Base-by-base conservation (phyloP, 768 basidiomycete species). In the Bullera alba region DNA sequence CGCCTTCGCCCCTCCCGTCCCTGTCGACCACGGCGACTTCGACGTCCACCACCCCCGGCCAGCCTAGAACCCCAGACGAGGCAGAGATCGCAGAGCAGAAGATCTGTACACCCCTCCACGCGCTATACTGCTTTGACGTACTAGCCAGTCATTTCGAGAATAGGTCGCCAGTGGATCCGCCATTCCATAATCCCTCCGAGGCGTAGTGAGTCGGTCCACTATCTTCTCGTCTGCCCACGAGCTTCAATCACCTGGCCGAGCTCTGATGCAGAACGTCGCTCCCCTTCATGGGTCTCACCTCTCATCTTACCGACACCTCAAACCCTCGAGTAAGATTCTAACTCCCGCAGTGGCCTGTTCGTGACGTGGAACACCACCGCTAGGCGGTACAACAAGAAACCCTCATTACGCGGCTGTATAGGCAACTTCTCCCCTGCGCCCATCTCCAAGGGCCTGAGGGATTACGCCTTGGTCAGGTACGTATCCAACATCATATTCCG, bases 351-450 rank as follows among this genome's bases (percentile, higher is more conserved):
- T 73, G 90, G 92, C 12, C 77, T 99, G 48, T 99, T 99, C 73
- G 89, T 97, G 27, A 97, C 93, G 5, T 99, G 92, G 92, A 91
- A 89, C 73, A 84, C 81, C 38, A 79, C 79, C 52, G 77, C 80
- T 27, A 77, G 77, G 50, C 63, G 54, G 29, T 75, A 80, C 2
- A 55, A 57, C 30, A 38, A 44, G n/a, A 60, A 64, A 42, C 53
- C 55, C 7, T 34, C 80, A 51, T 76, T 99, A 54, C 77, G 93
- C 46, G 93, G 93, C 41, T 99, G 93, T 75, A 96, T 99, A 61
- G 93, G 93, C 64, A 90, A 81, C 73, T 99, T 99, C 64, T 81
- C 84, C 28, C 78, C 87, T 10, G 78, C 83, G 70, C 74, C 82
- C 10, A 76, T 97, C 25, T 79, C 76, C 50, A 79, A 85, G 25